A percentile compares a stretch with the other conserved stretches of the same genome.
phyloP scores from a whole-genome alignment of 495 filamentous ascomycete genomes.

The Jackrogersella minutella region DNA sequence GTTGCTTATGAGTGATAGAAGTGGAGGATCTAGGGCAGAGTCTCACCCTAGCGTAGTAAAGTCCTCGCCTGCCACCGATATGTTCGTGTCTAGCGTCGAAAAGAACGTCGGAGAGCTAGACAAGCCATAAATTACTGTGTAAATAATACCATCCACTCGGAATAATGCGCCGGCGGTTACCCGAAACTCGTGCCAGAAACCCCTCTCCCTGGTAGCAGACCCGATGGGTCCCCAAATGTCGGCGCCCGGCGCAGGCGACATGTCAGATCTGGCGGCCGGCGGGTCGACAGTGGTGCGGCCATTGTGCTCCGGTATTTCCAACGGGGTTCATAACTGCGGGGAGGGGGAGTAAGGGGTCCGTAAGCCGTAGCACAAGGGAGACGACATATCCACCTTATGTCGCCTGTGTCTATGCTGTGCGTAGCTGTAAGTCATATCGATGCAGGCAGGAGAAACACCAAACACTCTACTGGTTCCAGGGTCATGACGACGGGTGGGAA shows the following conservation, averaged over 20 bases:
- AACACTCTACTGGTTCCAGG: background rate
- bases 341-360: slow-evolving; percentile 3
- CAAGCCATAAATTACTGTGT: background rate
- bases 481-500: background rate
- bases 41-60: background rate
- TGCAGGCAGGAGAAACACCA: slow-evolving; percentile 1
- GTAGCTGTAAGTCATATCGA: slow-evolving; percentile 8
- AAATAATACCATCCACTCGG: slow-evolving; percentile 22
- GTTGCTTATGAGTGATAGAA: background rate
- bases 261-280: slow-evolving; percentile 37
- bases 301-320: slow-evolving; percentile 29
- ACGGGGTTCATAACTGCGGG: slow-evolving; percentile 14
- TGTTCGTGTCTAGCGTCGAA: too few species aligned
- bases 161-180: slow-evolving; percentile 24
- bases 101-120: slow-evolving; percentile 27
- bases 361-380: slow-evolving; percentile 5
- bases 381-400: background rate
- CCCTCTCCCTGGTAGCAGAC: slow-evolving; percentile 9
- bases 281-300: slow-evolving; percentile 14
- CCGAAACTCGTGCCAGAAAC: slow-evolving; percentile 25
- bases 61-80: too few species aligned
- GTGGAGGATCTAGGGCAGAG: background rate
- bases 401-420: slow-evolving; percentile 6
- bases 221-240: slow-evolving; percentile 30
- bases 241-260: slow-evolving; percentile 34